Conservation (phyloP, 1,284 basidiomycete genomes). For the Cutaneotrichosporon cavernicola region DNA sequence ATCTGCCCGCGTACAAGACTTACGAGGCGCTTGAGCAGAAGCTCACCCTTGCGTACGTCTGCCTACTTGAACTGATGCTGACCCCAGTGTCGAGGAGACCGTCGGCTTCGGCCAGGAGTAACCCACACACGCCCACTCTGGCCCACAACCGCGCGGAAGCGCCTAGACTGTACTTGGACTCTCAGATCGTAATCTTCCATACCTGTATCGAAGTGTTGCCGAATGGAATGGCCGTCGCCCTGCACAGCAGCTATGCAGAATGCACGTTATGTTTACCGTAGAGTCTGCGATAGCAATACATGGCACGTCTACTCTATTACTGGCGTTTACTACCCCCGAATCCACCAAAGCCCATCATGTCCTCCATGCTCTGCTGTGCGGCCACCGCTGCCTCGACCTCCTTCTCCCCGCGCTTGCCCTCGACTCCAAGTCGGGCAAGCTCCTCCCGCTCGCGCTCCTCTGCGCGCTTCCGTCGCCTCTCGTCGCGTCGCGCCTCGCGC, state of each 20-base stretch:
- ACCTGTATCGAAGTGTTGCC: constrained; percentile 14
- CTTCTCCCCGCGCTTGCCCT: constrained; percentile 18
- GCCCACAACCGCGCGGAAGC: constrained; percentile 1
- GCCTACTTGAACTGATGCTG: constrained; percentile 6
- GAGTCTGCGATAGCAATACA: not conserved
- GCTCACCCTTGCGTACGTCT: constrained; percentile 68
- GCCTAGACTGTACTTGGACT: constrained; percentile 14
- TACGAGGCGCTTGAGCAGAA: constrained; percentile 87
- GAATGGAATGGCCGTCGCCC: constrained; percentile 5
- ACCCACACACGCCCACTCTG: constrained; percentile 2
- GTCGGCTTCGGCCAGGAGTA: constrained; percentile 56
- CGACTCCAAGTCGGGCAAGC: constrained; percentile 27
- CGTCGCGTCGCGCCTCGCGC: constrained; percentile 63
- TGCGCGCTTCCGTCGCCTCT: constrained; percentile 52
- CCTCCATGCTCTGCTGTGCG: constrained; percentile 63
- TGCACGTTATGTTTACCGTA: not conserved
- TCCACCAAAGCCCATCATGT: constrained; percentile 89
- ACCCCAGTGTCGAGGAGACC: constrained; percentile 62
- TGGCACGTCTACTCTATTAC: constrained; percentile 1
- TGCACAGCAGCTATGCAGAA: not conserved
- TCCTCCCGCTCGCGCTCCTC: constrained; percentile 39
- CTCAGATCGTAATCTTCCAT: constrained; percentile 13
- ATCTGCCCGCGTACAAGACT: constrained; percentile 87
- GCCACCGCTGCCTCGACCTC: constrained; percentile 26
- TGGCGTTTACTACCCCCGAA: constrained; percentile 60